phyloP scores from a whole-genome alignment of 2,329 filamentous ascomycete species.

The Graphilbum sp. region DNA sequence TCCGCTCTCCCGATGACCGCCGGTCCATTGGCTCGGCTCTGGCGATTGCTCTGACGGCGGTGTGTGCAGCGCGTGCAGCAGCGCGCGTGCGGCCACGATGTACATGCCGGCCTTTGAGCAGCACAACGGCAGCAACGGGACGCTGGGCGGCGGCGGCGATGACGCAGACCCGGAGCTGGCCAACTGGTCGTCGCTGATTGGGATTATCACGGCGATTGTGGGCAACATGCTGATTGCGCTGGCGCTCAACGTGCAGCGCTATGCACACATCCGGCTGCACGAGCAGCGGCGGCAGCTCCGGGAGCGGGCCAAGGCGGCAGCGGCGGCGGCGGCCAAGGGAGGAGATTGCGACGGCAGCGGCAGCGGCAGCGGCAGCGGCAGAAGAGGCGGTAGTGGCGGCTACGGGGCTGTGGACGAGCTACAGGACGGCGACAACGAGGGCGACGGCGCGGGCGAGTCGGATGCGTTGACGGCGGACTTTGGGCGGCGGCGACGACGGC shows the following conservation, averaged over 20 bases:
- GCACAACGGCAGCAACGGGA: constrained; percentile 4
- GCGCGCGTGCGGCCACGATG: too few relatives aligned
- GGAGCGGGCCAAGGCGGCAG: constrained; percentile 24
- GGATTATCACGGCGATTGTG: constrained; percentile 80
- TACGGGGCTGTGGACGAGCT: not conserved
- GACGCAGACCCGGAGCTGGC: constrained; percentile 29
- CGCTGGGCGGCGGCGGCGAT: constrained; percentile 10
- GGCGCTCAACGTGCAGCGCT: constrained; percentile 89
- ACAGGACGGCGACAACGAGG: not conserved
- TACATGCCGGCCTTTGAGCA: too few relatives aligned
- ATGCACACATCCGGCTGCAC: constrained; percentile 77
- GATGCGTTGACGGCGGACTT: not conserved
- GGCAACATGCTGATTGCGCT: constrained; percentile 92
- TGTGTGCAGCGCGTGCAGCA: too few relatives aligned
- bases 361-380: constrained; percentile 3
- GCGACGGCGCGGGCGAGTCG: constrained; percentile 5
- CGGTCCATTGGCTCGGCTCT: too few relatives aligned
- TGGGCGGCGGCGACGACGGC: not conserved
- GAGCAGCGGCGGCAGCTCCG: constrained; percentile 46
- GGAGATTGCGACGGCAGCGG: constrained; percentile 12
- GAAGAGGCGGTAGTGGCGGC: not conserved
- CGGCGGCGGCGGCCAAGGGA: constrained; percentile 13
- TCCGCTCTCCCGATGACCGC: too few relatives aligned
- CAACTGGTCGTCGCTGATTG: constrained; percentile 85
- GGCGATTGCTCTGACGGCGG: too few relatives aligned